Evolutionary conservation across 352 stramenopile species (phyloP), one percentile per base, ranked within the genome.

Genomic region (Phytopythium oedochilum): DNA sequence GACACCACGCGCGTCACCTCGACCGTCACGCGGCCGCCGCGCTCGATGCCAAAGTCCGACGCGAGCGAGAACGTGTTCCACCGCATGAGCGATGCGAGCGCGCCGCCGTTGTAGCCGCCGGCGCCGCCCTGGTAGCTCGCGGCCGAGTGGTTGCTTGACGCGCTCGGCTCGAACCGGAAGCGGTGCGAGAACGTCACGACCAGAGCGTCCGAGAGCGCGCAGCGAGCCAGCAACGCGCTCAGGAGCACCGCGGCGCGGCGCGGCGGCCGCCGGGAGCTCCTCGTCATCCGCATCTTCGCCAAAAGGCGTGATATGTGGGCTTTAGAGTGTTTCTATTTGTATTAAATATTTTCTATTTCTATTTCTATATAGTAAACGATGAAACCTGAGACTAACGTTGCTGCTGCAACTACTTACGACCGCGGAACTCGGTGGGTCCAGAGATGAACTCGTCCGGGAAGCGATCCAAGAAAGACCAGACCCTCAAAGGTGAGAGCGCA

Each of bases 31-130:
- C 71, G 70, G 0, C 48, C 73, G 9, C 69, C 73, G 23, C 53
- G 45, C 38, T 90, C 79, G 66, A 90, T 78, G 35, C 75, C 75
- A 44, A 88, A 88, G 18, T 63, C 62, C 17, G 71, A 54, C n/a
- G 88, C 40, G n/a, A 83, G 35, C 15, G 71, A 75, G 48, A 68
- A 68, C 18, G 80, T 87, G 62, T 90, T 90, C 77, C 80, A 90
- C 9, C 71, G 75, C 34, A 77, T 32, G 29, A 69, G 63, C 23
- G 57, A 39, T 3, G 57, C 42, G 10, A 68, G 43, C 23, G 43
- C 26, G 32, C 43, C 44, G 34, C 28, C 32, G 22, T 45, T 47
- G 36, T 45, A 32, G 23, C 34, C 42, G 39, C 20, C 38, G 0
- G 28, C 34, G 6, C 32, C 43, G 25, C 26, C 28, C 29, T 57